Percentiles rank a stretch among this genome's conserved stretches.
phyloP scores from a whole-genome alignment of 371 early-diverging fungal genomes.

The Zopfochytrium polystomum region DNA sequence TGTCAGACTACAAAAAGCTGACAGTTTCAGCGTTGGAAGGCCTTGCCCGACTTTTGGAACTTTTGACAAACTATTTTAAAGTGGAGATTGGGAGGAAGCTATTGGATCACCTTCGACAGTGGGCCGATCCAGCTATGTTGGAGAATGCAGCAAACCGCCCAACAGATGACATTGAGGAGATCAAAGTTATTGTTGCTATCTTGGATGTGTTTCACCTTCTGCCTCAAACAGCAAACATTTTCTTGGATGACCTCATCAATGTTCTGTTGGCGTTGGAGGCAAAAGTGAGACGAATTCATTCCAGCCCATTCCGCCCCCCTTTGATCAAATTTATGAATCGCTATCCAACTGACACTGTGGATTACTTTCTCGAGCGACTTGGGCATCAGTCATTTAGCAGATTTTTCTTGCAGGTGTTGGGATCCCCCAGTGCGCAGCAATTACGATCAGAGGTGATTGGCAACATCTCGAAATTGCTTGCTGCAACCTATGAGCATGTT shows the following conservation, averaged over 20 bases:
- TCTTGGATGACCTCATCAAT: conserved; percentile 84
- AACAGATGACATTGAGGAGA: conserved; percentile 83
- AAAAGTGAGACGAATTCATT: conserved; percentile 70
- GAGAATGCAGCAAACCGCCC: conserved; percentile 77
- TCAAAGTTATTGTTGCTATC: conserved; percentile 90
- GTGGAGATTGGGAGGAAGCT: conserved; percentile 96
- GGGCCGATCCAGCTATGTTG: conserved; percentile 84
- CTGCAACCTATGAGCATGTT: conserved; percentile 45
- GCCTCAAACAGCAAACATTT: conserved; percentile 87
- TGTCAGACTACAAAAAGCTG: conserved; percentile 89
- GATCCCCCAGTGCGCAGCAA: conserved; percentile 58
- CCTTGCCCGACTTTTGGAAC: conserved; percentile 84
- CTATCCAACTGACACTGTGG: conserved; percentile 78
- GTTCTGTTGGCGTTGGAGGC: conserved; percentile 81
- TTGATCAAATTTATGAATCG: conserved; percentile 86
- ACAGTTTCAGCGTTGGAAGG: conserved; percentile 92
- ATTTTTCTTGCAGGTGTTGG: conserved; percentile 71
- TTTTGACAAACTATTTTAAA: conserved; percentile 96
- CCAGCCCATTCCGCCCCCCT: conserved; percentile 91
- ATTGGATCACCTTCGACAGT: conserved; percentile 89
- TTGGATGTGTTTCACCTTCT: conserved; percentile 89
- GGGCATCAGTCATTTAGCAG: conserved; percentile 48
- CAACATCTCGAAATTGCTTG: conserved; percentile 56
- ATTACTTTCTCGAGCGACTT: conserved; percentile 79
- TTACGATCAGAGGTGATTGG: conserved; percentile 69